Conservation (phyloP, 805 yeast genomes). For the Candida suzukii region DNA sequence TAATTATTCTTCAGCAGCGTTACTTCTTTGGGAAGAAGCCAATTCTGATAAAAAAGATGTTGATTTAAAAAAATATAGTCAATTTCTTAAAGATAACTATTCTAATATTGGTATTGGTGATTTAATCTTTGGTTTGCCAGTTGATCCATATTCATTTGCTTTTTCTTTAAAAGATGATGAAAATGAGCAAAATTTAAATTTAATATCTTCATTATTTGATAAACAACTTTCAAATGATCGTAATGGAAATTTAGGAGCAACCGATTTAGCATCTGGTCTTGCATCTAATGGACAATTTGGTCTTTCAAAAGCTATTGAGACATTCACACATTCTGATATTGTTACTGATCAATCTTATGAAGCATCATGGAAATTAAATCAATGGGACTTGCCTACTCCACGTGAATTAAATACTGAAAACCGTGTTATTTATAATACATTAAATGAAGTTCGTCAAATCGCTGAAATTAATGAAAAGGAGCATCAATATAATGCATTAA, state of each 20-base stretch:
- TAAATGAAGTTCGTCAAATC: conserved; percentile 32
- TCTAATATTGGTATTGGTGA: conserved; percentile 54
- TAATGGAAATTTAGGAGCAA: background rate
- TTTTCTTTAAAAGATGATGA: too few relatives aligned
- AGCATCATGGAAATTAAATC: conserved; percentile 70
- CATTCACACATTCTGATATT: conserved; percentile 4
- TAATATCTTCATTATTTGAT: conserved; percentile 55
- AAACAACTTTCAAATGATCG: conserved; percentile 19
- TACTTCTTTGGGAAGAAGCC: conserved; percentile 43
- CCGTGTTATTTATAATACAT: conserved; percentile 42
- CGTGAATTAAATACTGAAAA: conserved; percentile 28
- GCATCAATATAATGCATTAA: too few relatives aligned
- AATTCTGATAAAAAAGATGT: conserved; percentile 10
- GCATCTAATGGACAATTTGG: conserved; percentile 50
- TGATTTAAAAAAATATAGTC: conserved; percentile 12
- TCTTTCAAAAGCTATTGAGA: conserved; percentile 35
- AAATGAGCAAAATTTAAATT: too few relatives aligned
- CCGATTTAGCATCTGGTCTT: conserved; percentile 30
- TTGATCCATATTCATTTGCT: too few relatives aligned
- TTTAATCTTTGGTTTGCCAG: conserved; percentile 58
- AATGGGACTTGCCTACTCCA: conserved; percentile 67
- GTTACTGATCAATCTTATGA: conserved; percentile 32
- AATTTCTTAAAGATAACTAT: conserved; percentile 33
- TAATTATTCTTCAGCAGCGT: too few relatives aligned
- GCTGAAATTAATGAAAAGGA: background rate